Evolutionary conservation across 1,284 basidiomycete species (phyloP).

Genomic region (Rhodotorula sp.): DNA sequence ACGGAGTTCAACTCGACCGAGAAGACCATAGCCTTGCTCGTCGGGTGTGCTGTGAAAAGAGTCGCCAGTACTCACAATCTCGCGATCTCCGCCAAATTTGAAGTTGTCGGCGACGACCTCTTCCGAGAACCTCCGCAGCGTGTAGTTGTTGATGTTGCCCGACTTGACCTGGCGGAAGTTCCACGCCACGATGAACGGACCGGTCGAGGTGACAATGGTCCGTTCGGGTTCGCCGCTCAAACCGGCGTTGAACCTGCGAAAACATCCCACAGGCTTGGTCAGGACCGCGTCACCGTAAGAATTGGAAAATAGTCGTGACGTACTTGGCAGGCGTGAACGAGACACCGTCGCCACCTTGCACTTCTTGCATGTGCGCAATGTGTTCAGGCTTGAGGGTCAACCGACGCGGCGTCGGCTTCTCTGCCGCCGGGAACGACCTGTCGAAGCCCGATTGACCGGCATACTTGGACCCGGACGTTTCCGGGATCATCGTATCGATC

Average conservation of each 20-base stretch:
- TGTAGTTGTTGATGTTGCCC: conserved; percentile 84
- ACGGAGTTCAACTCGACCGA: too few relatives aligned
- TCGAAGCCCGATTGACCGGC: conserved; percentile 54
- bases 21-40: too few relatives aligned
- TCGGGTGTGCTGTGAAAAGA: too few relatives aligned
- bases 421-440: conserved; percentile 86
- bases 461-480: conserved; percentile 26
- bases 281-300: neutral
- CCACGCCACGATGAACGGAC: conserved; percentile 69
- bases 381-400: conserved; percentile 89
- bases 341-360: conserved; percentile 54
- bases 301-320: conserved; percentile 31
- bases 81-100: conserved; percentile 90
- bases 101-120: conserved; percentile 94
- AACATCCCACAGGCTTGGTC: neutral
- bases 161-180: conserved; percentile 94
- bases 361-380: conserved; percentile 88
- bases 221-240: conserved; percentile 72
- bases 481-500: conserved; percentile 82
- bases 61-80: conserved; percentile 57
- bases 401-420: conserved; percentile 87
- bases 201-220: conserved; percentile 93
- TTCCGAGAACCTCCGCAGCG: conserved; percentile 83
- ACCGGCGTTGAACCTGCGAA: conserved; percentile 80
- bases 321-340: conserved; percentile 88